These are phyloP conservation scores for Diphasiastrum complanatum DNA, from an alignment of 83 land plant genomes.

Conservation along the genomic window DNA sequence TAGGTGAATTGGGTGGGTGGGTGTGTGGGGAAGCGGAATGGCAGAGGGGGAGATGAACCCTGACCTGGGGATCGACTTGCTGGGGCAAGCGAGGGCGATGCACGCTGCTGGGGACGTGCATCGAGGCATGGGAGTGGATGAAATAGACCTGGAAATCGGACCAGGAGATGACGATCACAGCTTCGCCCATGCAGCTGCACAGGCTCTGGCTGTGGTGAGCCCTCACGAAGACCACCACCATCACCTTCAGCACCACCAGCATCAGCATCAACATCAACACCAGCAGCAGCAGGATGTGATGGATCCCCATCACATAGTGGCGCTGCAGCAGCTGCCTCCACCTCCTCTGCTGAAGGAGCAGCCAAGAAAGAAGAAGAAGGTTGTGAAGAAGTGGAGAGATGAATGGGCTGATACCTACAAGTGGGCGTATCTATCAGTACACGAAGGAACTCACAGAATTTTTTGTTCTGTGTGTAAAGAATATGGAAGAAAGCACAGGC, in stretches of 20 bases:
- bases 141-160: slow-evolving; percentile 88
- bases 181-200: slow-evolving; percentile 45
- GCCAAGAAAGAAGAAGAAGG: slow-evolving; percentile 79
- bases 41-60: too few species aligned
- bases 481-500: slow-evolving; percentile 90
- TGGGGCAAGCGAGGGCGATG: too few species aligned
- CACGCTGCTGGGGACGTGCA: slow-evolving; percentile 35
- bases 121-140: slow-evolving; percentile 56
- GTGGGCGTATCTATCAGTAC: slow-evolving; percentile 90
- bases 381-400: slow-evolving; percentile 96
- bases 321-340: too few species aligned
- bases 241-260: too few species aligned
- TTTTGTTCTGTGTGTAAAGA: slow-evolving; percentile 94
- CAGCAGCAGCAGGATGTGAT: too few species aligned
- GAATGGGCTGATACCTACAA: slow-evolving; percentile 99
- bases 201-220: slow-evolving; percentile 40
- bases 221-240: slow-evolving; percentile 33
- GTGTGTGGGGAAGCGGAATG: too few species aligned
- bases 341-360: too few species aligned
- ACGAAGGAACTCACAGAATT: slow-evolving; percentile 83
- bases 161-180: slow-evolving; percentile 77
- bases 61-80: too few species aligned
- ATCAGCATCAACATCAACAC: too few species aligned
- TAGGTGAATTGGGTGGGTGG: too few species aligned
- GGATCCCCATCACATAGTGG: too few species aligned